phyloP scores from a whole-genome alignment of 306 rosid genomes.

The Cucumis cinereus region DNA sequence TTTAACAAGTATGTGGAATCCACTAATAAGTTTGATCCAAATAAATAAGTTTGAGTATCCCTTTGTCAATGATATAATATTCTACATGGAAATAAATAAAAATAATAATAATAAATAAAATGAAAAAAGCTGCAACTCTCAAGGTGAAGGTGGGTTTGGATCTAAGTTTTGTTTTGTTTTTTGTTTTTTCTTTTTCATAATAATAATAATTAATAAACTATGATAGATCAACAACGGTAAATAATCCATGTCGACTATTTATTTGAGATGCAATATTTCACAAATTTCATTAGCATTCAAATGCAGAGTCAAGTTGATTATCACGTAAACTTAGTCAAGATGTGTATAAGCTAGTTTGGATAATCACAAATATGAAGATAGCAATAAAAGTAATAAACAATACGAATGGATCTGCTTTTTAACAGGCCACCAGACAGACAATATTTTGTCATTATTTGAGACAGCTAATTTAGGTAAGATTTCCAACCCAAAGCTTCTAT shows the following conservation, averaged over 20 bases:
- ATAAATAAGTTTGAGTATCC: not conserved
- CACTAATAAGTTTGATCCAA: not conserved
- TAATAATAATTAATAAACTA: not conserved
- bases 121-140: not conserved
- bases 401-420: not conserved
- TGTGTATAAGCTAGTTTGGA: too few relatives aligned
- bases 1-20: not conserved
- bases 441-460: not conserved
- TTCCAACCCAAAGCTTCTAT: not conserved
- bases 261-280: too few relatives aligned
- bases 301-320: too few relatives aligned
- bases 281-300: too few relatives aligned
- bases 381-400: not conserved
- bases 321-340: too few relatives aligned
- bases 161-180: not conserved
- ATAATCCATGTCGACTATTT: too few relatives aligned
- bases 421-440: not conserved
- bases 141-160: not conserved
- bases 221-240: too few relatives aligned
- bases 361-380: not conserved
- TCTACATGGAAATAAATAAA: too few relatives aligned
- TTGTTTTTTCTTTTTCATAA: not conserved
- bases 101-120: too few relatives aligned
- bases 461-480: slow-evolving; percentile 5
- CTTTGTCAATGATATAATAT: not conserved